Conservation (phyloP, 2,329 filamentous ascomycete genomes). For the Colletotrichum liriopes region DNA sequence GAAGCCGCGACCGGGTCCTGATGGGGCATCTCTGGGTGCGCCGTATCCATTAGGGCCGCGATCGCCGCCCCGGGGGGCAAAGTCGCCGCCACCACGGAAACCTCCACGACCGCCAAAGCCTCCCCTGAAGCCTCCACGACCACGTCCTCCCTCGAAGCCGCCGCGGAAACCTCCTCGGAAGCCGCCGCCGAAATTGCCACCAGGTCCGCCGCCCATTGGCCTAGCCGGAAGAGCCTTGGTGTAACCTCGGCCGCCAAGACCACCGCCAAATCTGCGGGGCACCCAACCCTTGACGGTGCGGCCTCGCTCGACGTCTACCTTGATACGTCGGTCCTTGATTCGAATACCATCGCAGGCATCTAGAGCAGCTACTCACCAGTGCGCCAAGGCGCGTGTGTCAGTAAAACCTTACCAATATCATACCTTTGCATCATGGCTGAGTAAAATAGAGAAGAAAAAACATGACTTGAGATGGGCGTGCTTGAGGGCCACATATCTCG, state of each 20-base stretch:
- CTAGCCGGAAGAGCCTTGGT: slow-evolving; percentile 84
- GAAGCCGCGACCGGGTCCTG: slow-evolving; percentile 65
- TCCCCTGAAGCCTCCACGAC: slow-evolving; percentile 58
- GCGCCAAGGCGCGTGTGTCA: slow-evolving; percentile 77
- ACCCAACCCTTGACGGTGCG: slow-evolving; percentile 95
- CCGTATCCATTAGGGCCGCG: slow-evolving; percentile 64
- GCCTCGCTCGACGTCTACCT: slow-evolving; percentile 96
- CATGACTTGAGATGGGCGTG: slow-evolving; percentile 65
- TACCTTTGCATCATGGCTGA: slow-evolving; percentile 50
- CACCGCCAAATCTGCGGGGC: slow-evolving; percentile 91
- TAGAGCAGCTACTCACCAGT: slow-evolving; percentile 85
- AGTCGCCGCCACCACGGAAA: slow-evolving; percentile 60
- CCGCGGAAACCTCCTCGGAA: slow-evolving; percentile 64
- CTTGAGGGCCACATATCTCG: slow-evolving; percentile 71
- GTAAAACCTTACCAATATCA: slow-evolving; percentile 73
- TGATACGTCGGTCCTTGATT: slow-evolving; percentile 92
- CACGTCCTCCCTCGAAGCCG: slow-evolving; percentile 53
- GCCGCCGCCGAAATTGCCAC: slow-evolving; percentile 72
- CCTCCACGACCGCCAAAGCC: slow-evolving; percentile 73
- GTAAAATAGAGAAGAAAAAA: slow-evolving; percentile 47
- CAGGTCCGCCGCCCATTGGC: slow-evolving; percentile 74
- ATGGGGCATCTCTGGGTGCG: slow-evolving; percentile 72
- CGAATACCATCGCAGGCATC: slow-evolving; percentile 87
- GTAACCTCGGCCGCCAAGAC: slow-evolving; percentile 92
- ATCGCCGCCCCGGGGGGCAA: slow-evolving; percentile 59